Percentiles rank a stretch among this genome's conserved stretches.
phyloP scores from a whole-genome alignment of 164 flowering plant genomes.

The Vitis cinerea region DNA sequence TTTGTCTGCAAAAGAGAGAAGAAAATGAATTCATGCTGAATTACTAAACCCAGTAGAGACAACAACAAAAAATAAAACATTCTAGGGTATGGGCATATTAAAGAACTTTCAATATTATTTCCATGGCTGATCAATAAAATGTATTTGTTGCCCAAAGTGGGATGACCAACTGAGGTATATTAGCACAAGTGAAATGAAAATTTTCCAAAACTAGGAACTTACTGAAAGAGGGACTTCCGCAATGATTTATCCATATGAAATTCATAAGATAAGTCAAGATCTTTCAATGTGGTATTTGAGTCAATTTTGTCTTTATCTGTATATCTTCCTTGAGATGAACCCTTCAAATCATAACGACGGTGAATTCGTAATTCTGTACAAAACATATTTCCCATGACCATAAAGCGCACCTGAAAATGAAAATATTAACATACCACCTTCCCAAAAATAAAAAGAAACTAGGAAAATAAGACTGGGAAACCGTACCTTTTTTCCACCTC shows the following conservation, averaged over 20 bases:
- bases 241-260: constrained; percentile 82
- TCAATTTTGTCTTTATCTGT: constrained; percentile 53
- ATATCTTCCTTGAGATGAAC: constrained; percentile 82
- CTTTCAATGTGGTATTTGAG: constrained; percentile 80
- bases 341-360: constrained; percentile 87
- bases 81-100: background rate
- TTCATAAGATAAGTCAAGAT: constrained; percentile 76
- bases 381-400: constrained; percentile 98
- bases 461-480: background rate
- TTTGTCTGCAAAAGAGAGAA: constrained; percentile 53
- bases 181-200: background rate
- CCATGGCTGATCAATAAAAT: background rate
- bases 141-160: background rate
- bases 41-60: too few species aligned
- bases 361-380: constrained; percentile 88
- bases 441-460: background rate
- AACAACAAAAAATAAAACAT: background rate
- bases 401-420: constrained; percentile 73
- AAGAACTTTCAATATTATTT: background rate
- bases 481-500: constrained; percentile 67
- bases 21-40: background rate
- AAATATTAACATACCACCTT: background rate
- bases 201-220: constrained; percentile 23
- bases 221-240: constrained; percentile 76
- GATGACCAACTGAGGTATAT: background rate